Percentiles rank a stretch among this genome's conserved stretches.
Evolutionary conservation across 768 basidiomycete genomes (phyloP).

Genomic region (Amanita pseudoporphyria): DNA sequence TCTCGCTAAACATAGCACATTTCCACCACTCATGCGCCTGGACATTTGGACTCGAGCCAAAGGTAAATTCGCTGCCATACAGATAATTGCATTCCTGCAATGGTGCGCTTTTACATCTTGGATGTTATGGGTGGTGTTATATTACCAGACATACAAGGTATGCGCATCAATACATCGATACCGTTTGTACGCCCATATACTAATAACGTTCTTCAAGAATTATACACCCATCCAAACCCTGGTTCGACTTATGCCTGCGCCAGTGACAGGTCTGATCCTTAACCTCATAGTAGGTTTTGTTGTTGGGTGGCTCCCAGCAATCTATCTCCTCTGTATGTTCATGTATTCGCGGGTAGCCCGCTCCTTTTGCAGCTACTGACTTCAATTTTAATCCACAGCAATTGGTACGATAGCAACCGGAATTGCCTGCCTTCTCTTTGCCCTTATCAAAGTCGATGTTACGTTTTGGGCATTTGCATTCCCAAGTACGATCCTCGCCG

Average conservation of each 20-base stretch:
- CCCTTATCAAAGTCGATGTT: constrained; percentile 44
- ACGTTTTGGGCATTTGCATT: constrained; percentile 74
- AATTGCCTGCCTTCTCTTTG: constrained; percentile 53
- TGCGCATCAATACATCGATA: background rate
- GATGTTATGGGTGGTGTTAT: constrained; percentile 24
- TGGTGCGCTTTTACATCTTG: constrained; percentile 46
- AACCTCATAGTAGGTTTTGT: constrained; percentile 59
- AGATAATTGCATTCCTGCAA: constrained; percentile 46
- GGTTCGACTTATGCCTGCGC: constrained; percentile 63
- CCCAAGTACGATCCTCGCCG: constrained; percentile 51
- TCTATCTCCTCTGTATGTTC: constrained; percentile 38
- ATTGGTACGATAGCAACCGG: constrained; percentile 51
- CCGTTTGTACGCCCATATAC: background rate
- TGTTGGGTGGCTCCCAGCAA: constrained; percentile 43
- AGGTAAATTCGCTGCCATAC: constrained; percentile 48
- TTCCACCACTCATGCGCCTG: too few species aligned
- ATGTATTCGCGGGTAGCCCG: too few species aligned
- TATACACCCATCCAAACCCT: constrained; percentile 57
- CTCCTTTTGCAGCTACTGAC: constrained; percentile 11
- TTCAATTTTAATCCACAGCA: constrained; percentile 1
- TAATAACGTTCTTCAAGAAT: constrained; percentile 43
- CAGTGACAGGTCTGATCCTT: constrained; percentile 50
- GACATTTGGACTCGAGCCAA: too few species aligned
- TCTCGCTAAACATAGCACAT: too few species aligned
- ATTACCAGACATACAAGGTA: constrained; percentile 11